phyloP scores from a whole-genome alignment of 805 yeast genomes.

The Nakazawaea pomicola region DNA sequence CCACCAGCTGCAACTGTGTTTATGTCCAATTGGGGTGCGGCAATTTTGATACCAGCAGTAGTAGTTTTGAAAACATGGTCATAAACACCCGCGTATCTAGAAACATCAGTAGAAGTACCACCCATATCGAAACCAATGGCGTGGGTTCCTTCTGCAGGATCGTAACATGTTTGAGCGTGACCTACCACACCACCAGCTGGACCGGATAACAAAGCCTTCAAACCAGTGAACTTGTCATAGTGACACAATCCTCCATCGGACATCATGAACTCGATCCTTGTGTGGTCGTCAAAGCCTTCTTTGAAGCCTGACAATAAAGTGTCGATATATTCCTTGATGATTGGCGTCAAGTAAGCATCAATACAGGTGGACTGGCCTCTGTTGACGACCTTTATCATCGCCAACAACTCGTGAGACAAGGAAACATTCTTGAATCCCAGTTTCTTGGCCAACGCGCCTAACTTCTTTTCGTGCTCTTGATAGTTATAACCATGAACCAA shows the following conservation, averaged over 20 bases:
- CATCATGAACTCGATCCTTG: slow-evolving; percentile 49
- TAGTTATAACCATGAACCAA: slow-evolving; percentile 31
- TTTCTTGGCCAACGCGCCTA: slow-evolving; percentile 28
- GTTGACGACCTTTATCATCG: slow-evolving; percentile 33
- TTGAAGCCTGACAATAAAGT: slow-evolving; percentile 30
- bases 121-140: slow-evolving; percentile 34
- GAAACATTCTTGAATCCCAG: slow-evolving; percentile 47
- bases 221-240: slow-evolving; percentile 47
- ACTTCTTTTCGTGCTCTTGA: slow-evolving; percentile 32
- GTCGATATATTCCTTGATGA: slow-evolving; percentile 32
- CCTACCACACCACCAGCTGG: slow-evolving; percentile 66
- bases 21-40: slow-evolving; percentile 30
- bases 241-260: slow-evolving; percentile 55
- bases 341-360: slow-evolving; percentile 40
- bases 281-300: slow-evolving; percentile 25
- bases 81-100: slow-evolving; percentile 26
- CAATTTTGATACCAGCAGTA: slow-evolving; percentile 29
- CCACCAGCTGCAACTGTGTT: slow-evolving; percentile 29
- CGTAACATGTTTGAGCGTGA: slow-evolving; percentile 47
- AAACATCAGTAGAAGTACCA: slow-evolving; percentile 34
- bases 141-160: slow-evolving; percentile 20
- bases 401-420: slow-evolving; percentile 30
- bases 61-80: slow-evolving; percentile 26
- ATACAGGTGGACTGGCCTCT: slow-evolving; percentile 37
- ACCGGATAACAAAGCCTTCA: slow-evolving; percentile 49